Evolutionary conservation across 257 asterid genomes (phyloP), one percentile per base, ranked within the genome.

Genomic region (Avicennia marina): DNA sequence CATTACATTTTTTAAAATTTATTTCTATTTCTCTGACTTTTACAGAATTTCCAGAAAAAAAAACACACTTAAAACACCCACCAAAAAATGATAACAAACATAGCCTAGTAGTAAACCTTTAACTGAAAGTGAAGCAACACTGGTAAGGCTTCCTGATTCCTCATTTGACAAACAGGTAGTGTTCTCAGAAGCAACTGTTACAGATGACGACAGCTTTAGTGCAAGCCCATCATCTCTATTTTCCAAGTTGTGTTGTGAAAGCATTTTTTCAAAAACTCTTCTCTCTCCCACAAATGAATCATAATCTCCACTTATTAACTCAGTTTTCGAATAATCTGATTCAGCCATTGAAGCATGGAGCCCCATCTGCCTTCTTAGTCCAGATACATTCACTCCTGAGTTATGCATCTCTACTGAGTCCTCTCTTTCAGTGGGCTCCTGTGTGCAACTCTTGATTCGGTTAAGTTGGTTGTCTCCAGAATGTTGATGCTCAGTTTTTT

Each of bases 81-180:
- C n/a, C n/a, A n/a, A n/a, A n/a, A n/a, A n/a, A n/a, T n/a, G n/a
- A n/a, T n/a, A n/a, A n/a, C n/a, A n/a, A n/a, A n/a, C n/a, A n/a
- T n/a, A n/a, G n/a, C n/a, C n/a, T n/a, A n/a, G n/a, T n/a, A 36
- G 13, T 5, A 2, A 59, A 86, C 95, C 95, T 67, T 70, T 78
- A 19, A 78, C 62, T 43, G 95, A 86, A 52, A 82, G 95, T 16
- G 95, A 83, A 74, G 67, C 70, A 26, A 68, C 90, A 68, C 66
- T 72, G 59, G 58, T 69, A 15, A 60, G 32, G 53, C 73, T 78
- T 31, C 65, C 78, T n/a, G 86, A 70, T 33, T 80, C 86, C 67
- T 75, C 91, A 54, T 68, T 77, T 3, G 82, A 72, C 70, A 77
- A 64, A 51, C 79, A 75, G 65, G 83, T 75, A 22, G 57, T 53